Conservation (phyloP, 495 filamentous ascomycete genomes). For the Aspergillus steynii region DNA sequence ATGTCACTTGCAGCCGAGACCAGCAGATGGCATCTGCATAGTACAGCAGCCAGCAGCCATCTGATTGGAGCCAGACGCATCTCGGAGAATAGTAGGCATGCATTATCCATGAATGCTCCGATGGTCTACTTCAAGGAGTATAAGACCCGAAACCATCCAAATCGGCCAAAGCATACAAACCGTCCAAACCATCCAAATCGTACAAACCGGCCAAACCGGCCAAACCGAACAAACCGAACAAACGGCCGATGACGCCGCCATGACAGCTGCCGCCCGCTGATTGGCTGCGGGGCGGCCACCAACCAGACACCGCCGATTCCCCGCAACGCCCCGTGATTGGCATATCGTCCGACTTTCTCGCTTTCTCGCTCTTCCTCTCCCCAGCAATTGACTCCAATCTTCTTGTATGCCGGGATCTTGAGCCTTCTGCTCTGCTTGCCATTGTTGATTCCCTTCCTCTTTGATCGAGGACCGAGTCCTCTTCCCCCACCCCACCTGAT, state of each 20-base stretch:
- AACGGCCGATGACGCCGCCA: constrained; percentile 12
- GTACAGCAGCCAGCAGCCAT: no score
- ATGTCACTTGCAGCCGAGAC: background rate
- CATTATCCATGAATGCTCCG: no score
- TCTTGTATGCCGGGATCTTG: no score
- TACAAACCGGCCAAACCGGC: no score
- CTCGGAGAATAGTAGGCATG: no score
- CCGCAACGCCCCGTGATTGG: constrained; percentile 32
- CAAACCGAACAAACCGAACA: background rate
- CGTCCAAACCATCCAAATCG: no score
- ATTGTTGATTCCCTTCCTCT: background rate
- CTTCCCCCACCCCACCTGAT: constrained; percentile 12
- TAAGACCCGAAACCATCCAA: no score
- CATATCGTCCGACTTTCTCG: constrained; percentile 11
- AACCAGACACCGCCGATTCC: constrained; percentile 24
- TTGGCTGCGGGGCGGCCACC: constrained; percentile 26
- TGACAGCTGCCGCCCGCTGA: constrained; percentile 26
- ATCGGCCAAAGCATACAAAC: no score
- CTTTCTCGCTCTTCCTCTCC: background rate
- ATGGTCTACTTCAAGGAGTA: no score
- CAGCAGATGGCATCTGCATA: background rate
- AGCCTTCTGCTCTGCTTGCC: background rate
- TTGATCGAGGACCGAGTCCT: background rate
- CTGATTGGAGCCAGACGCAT: no score
- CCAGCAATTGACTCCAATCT: background rate